phyloP scores from a whole-genome alignment of 2,329 filamentous ascomycete species.

The Periconia sp. region DNA sequence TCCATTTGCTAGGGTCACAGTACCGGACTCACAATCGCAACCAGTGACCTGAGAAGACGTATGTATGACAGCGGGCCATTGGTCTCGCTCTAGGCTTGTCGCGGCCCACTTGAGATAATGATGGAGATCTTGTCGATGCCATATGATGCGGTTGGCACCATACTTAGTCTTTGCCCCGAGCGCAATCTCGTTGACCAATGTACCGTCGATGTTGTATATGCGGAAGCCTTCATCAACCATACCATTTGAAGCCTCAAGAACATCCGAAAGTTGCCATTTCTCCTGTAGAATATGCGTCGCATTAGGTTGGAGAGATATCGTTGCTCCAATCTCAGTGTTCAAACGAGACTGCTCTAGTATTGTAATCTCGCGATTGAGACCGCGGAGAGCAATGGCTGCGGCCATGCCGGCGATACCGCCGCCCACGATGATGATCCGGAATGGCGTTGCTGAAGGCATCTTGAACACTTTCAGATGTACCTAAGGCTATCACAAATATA shows the following conservation, averaged over 20 bases:
- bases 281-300: constrained; percentile 44
- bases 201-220: constrained; percentile 41
- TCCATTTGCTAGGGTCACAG: constrained; percentile 54
- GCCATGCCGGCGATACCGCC: constrained; percentile 31
- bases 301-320: constrained; percentile 52
- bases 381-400: constrained; percentile 45
- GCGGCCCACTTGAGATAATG: constrained; percentile 53
- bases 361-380: constrained; percentile 37
- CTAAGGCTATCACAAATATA: too few relatives aligned
- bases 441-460: constrained; percentile 23
- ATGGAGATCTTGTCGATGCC: constrained; percentile 52
- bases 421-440: constrained; percentile 40
- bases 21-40: constrained; percentile 49
- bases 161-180: constrained; percentile 37
- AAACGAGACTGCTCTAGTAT: constrained; percentile 41
- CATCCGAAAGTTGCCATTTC: constrained; percentile 34
- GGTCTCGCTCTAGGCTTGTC: constrained; percentile 35
- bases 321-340: constrained; percentile 48
- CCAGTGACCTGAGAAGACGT: constrained; percentile 51
- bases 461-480: neutral
- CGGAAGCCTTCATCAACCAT: constrained; percentile 47
- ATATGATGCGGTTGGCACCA: constrained; percentile 49
- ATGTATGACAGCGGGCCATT: constrained; percentile 42
- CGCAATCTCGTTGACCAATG: constrained; percentile 39
- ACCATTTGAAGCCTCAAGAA: constrained; percentile 36